These are phyloP conservation scores for Phalaenopsis aphrodite DNA, from an alignment of 106 monocot genomes.

Conservation along the genomic window DNA sequence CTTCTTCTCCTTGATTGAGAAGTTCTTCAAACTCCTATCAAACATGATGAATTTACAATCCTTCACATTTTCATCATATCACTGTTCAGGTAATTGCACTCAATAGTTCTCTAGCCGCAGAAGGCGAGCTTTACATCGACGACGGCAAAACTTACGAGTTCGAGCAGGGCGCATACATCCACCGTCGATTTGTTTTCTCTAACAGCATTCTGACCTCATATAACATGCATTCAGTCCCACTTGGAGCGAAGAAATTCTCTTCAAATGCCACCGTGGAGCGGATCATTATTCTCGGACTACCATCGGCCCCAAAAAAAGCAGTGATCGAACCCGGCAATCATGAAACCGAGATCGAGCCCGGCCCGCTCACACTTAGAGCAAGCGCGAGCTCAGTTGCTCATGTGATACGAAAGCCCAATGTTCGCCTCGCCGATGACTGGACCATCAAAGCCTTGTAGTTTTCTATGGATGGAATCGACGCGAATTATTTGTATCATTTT, in stretches of 20 bases:
- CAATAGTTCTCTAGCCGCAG: slow-evolving; percentile 68
- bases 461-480: background rate
- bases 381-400: slow-evolving; percentile 45
- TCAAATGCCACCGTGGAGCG: slow-evolving; percentile 61
- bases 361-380: slow-evolving; percentile 57
- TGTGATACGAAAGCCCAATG: slow-evolving; percentile 75
- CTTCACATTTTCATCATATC: background rate
- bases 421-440: slow-evolving; percentile 75
- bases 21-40: too few species aligned
- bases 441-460: slow-evolving; percentile 52
- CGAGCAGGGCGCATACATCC: slow-evolving; percentile 78
- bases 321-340: slow-evolving; percentile 56
- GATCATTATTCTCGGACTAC: slow-evolving; percentile 66
- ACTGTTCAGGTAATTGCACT: slow-evolving; percentile 75
- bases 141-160: slow-evolving; percentile 95
- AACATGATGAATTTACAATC: too few species aligned
- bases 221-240: slow-evolving; percentile 12
- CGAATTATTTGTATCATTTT: background rate
- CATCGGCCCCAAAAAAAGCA: slow-evolving; percentile 48
- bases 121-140: slow-evolving; percentile 95
- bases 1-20: too few species aligned
- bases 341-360: slow-evolving; percentile 58
- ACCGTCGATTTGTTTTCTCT: slow-evolving; percentile 76
- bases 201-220: slow-evolving; percentile 53
- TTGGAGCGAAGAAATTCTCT: slow-evolving; percentile 38